phyloP scores from a whole-genome alignment of 2,329 filamentous ascomycete genomes.

The Phaeoacremonium minimum region DNA sequence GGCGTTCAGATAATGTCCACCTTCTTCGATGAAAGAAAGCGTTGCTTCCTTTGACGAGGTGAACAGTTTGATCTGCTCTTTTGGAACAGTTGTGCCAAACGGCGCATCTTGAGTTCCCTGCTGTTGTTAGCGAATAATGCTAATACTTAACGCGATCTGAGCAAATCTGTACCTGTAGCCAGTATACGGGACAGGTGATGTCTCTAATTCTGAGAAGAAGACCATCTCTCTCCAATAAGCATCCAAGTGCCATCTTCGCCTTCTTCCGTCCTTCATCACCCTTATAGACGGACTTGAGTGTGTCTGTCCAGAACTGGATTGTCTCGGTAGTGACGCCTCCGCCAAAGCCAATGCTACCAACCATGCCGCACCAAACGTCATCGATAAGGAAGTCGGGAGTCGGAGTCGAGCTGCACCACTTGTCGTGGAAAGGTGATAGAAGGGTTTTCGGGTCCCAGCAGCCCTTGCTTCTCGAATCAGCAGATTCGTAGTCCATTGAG shows the following conservation, averaged over 20 bases:
- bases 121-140: too few relatives aligned
- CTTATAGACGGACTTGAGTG: conserved; percentile 38
- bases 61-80: conserved; percentile 47
- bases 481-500: conserved; percentile 49
- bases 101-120: conserved; percentile 42
- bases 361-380: conserved; percentile 39
- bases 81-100: conserved; percentile 31
- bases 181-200: conserved; percentile 46
- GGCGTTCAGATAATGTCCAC: conserved; percentile 44
- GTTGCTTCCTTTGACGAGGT: conserved; percentile 37
- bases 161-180: conserved; percentile 39
- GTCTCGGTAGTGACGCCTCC: conserved; percentile 28
- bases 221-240: conserved; percentile 41
- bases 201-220: conserved; percentile 39
- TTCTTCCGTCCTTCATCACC: conserved; percentile 46
- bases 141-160: neutral
- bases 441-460: conserved; percentile 44
- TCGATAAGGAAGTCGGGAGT: conserved; percentile 42
- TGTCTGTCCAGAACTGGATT: conserved; percentile 39
- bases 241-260: conserved; percentile 38
- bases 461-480: conserved; percentile 36
- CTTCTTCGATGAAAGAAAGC: conserved; percentile 36
- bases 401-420: conserved; percentile 27
- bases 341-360: conserved; percentile 40
- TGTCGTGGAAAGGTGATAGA: conserved; percentile 34